phyloP scores from a whole-genome alignment of 2,329 filamentous ascomycete genomes.

The Hymenoscyphus linearis region DNA sequence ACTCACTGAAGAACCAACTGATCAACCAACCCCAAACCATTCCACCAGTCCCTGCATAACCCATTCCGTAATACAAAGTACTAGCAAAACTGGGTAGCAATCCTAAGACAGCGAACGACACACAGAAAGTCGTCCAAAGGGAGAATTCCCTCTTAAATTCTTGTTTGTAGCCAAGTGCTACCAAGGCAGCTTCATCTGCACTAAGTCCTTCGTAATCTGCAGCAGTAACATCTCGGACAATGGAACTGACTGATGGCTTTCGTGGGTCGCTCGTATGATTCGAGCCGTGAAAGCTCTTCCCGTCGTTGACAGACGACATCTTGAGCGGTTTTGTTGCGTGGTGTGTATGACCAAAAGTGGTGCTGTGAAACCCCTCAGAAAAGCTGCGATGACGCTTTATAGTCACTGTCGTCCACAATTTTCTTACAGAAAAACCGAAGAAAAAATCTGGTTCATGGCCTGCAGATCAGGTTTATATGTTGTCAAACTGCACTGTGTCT shows the following conservation, averaged over 20 bases:
- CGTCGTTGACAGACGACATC: conserved; percentile 13
- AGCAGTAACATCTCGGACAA: conserved; percentile 44
- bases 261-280: conserved; percentile 10
- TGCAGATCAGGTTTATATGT: background rate
- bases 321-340: background rate
- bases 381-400: background rate
- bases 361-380: background rate
- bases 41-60: conserved; percentile 52
- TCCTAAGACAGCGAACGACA: conserved; percentile 68
- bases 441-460: background rate
- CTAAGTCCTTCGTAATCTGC: conserved; percentile 41
- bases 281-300: conserved; percentile 9
- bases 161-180: conserved; percentile 52
- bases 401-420: background rate
- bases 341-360: background rate
- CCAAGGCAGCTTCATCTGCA: conserved; percentile 55
- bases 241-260: conserved; percentile 41
- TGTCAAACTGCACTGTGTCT: background rate
- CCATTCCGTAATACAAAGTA: conserved; percentile 66
- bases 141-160: conserved; percentile 61
- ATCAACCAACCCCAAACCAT: conserved; percentile 76
- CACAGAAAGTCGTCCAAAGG: conserved; percentile 69
- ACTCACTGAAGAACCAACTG: conserved; percentile 56
- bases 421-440: background rate
- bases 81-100: conserved; percentile 66